Conservation (phyloP, 2,329 filamentous ascomycete genomes). For the Fusarium sp. region DNA sequence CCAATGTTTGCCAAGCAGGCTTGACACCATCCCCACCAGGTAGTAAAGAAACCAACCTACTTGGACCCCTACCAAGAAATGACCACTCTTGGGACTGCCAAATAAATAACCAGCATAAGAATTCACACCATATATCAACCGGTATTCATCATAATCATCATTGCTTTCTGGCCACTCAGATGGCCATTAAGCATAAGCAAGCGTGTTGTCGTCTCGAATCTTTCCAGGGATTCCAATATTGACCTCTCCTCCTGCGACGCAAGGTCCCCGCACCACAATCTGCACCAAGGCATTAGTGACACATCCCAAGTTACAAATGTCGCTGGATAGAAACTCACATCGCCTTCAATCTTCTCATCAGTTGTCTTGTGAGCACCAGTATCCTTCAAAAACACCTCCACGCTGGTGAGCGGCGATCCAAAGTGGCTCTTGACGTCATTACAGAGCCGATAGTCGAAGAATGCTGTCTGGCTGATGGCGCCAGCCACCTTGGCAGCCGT, state of each 20-base stretch:
- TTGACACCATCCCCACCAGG: background rate
- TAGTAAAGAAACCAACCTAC: background rate
- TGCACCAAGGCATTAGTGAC: conserved; percentile 50
- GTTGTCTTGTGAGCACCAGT: conserved; percentile 70
- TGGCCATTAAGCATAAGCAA: conserved; percentile 65
- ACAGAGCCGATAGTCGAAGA: conserved; percentile 84
- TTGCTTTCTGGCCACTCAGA: background rate
- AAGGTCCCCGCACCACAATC: conserved; percentile 79
- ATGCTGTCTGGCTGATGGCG: conserved; percentile 85
- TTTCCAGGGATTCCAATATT: conserved; percentile 72
- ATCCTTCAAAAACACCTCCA: conserved; percentile 82
- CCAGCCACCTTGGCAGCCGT: conserved; percentile 87
- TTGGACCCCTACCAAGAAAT: background rate
- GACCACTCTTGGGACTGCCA: background rate
- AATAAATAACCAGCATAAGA: background rate
- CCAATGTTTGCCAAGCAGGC: background rate
- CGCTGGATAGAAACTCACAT: conserved; percentile 62
- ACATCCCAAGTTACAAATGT: background rate
- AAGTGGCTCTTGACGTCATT: conserved; percentile 71
- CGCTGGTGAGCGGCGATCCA: conserved; percentile 81
- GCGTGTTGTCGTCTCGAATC: conserved; percentile 79
- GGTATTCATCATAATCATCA: background rate
- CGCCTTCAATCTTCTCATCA: conserved; percentile 71
- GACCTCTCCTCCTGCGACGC: conserved; percentile 76
- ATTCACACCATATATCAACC: background rate